phyloP scores from a whole-genome alignment of 495 filamentous ascomycete genomes.

The Penicillium pulvis region DNA sequence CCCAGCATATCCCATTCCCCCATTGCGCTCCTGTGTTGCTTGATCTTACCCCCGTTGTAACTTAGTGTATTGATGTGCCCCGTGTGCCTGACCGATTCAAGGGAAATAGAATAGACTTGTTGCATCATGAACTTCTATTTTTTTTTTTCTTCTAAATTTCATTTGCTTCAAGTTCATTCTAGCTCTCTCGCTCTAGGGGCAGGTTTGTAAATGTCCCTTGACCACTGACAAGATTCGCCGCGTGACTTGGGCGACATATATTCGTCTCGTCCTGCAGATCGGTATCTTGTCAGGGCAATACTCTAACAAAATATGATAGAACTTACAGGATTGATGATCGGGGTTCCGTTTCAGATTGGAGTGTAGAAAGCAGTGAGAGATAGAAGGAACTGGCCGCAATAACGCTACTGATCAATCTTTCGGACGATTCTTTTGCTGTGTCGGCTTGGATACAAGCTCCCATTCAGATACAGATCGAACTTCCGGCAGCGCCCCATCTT shows the following conservation, averaged over 20 bases:
- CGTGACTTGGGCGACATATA: no score
- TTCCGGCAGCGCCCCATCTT: slow-evolving; percentile 72
- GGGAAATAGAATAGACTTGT: slow-evolving; percentile 32
- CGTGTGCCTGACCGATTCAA: slow-evolving; percentile 8
- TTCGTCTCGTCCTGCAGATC: neutral
- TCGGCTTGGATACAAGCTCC: slow-evolving; percentile 67
- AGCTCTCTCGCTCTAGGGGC: no score
- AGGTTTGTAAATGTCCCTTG: no score
- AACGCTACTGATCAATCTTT: slow-evolving; percentile 52
- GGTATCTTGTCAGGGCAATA: no score
- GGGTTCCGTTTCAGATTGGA: slow-evolving; percentile 72
- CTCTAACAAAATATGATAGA: no score
- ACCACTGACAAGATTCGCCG: no score
- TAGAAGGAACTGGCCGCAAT: slow-evolving; percentile 73
- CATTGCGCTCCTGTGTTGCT: slow-evolving; percentile 25
- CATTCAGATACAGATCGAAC: slow-evolving; percentile 72
- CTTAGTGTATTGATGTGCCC: slow-evolving; percentile 40
- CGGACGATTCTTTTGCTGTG: slow-evolving; percentile 34
- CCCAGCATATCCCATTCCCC: slow-evolving; percentile 33
- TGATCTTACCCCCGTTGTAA: slow-evolving; percentile 27
- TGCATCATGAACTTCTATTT: slow-evolving; percentile 24
- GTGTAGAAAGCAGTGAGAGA: slow-evolving; percentile 78
- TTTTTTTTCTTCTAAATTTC: neutral
- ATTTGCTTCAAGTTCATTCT: neutral
- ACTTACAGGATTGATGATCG: slow-evolving; percentile 57